Base-by-base conservation (phyloP, 2,329 filamentous ascomycete species). In the Aureobasidium sp. region DNA sequence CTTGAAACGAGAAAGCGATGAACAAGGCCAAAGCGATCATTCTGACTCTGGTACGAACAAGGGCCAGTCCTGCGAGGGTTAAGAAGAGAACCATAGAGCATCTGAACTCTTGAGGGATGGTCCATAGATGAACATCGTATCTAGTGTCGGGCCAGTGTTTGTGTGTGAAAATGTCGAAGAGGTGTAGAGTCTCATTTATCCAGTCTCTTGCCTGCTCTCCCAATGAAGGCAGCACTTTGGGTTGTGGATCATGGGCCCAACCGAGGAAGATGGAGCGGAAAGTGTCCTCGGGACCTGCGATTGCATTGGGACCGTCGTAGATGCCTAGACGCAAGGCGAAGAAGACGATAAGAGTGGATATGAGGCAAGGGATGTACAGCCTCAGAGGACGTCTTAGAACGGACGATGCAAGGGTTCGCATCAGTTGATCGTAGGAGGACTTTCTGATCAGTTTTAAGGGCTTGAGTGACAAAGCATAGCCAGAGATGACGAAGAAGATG, bases 91-190 rank as follows among this genome's bases (percentile, higher is more conserved):
- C 71, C 62, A 83, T 73, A 2, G 78, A 80, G 63, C 75, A 78
- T 55, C 76, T 71, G 60, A 79, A 81, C 63, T 83, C 80, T 41
- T 81, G 73, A 2, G 80, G 79, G 38, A 83, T 82, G 4, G 80
- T 83, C 80, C 80, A 83, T 21, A 83, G 65, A 57, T 83, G 80
- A 22, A 78, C 71, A 60, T 82, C 78, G 60, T 81, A 79, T 19
- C 64, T 70, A 64, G 49, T 58, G 56, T 57, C 61, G 3, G 56
- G 54, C 53, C 52, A 56, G 35, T 59, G 56, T 24, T 54, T 53
- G 47, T 57, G 56, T 4, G 57, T 56, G 32, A 56, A 55, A 47
- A 62, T 56, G 50, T 62, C 53, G 51, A 60, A 48, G 55, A 55
- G 55, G 11, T 56, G 51, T n/a, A 56, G 38, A n/a, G 80, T 60